Base-by-base conservation (phyloP, 148 eudicot species). In the Fagopyrum homotropicum region DNA sequence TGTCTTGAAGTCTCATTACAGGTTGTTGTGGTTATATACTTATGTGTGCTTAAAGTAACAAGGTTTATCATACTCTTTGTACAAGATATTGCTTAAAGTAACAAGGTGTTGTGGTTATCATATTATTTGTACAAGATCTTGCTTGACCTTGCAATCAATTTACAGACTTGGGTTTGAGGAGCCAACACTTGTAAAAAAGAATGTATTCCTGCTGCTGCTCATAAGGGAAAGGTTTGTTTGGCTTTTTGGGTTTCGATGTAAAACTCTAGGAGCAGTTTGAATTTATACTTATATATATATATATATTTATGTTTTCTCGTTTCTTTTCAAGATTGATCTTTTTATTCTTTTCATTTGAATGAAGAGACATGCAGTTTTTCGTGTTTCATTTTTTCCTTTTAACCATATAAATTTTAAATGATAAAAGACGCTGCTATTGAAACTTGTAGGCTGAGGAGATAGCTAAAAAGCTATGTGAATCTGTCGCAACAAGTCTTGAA, bases 161-260 rank as follows among this genome's bases (percentile, higher is more conserved):
- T 79, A 81, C 83, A 85, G 87, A 82, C 93, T 94, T 50, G 85
- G 88, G 73, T 94, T 94, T 72, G 90, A 86, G 86, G 93, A 90
- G 79, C 98, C 98, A 16, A 91, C 97, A 4, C 98, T 96, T 7
- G 91, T 94, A 83, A 94, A 79, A 92, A 84, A 83, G 93, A 90
- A 73, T 94, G 98, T 72, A 86, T 94, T 76, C 97, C 98, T 78
- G 90, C 97, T 80, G 98, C 88, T 54, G 98, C 98, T 76, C 98
- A 95, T 84, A 96, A 92, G 84, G 98, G 98, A 75, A 95, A 95
- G 96, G 98, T 89, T 76, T 76, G 85, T 77, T 50, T 78, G 1
- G 9, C 35, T 40, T 66, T 40, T 4, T 40, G 71, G 71, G 47
- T 40, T 29, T 61, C 29, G 5, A 17, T 40, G 35, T 5, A 22